Base-by-base conservation (phyloP, 2,329 filamentous ascomycete species). In the Trichoderma sp. region DNA sequence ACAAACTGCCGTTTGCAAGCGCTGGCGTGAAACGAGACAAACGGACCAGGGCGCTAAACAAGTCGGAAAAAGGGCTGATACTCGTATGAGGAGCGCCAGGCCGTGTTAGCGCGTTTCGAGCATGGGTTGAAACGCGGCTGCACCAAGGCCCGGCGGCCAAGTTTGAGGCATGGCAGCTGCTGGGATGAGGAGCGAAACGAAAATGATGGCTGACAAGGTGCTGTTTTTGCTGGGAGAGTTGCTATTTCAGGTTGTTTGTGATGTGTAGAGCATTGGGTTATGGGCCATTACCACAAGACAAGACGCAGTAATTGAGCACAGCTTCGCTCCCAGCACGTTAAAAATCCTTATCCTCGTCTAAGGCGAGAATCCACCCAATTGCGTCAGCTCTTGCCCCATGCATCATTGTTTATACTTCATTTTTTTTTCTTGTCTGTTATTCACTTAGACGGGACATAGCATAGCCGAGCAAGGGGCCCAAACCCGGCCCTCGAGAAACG, bases 41-140 rank as follows among this genome's bases (percentile, higher is more conserved):
- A 24, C 30, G 3, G 18, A 32, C 14, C 6, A 39, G 30, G 13
- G n/a, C 46, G 24, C 8, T 55, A 34, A 28, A 18, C 61, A 16
- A 64, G 51, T 73, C 14, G 32, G 2, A 13, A 34, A 63, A 18
- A 70, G 77, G 76, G 52, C 79, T 84, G 83, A 83, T 77, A 83
- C 81, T 75, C 71, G 77, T 75, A 77, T 81, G 83, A 85, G 81
- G 77, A 77, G 74, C 75, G 74, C 67, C 67, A 66, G 60, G 26
- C 39, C 37, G 13, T 30, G 80, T 24, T 84, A 83, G 83, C 81
- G 81, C 81, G 85, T 87, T 87, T 87, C 83, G 85, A 60, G 66
- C 46, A 21, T 24, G 34, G 51, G 65, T 61, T 63, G 66, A 68
- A 68, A 68, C 66, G 56, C 58, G 52, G 49, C 46, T 68, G 66